A percentile compares a stretch with the other conserved stretches of the same genome.
These are phyloP conservation scores for Colletotrichum limetticola DNA, from an alignment of 2,329 filamentous ascomycete species.

Conservation along the genomic window DNA sequence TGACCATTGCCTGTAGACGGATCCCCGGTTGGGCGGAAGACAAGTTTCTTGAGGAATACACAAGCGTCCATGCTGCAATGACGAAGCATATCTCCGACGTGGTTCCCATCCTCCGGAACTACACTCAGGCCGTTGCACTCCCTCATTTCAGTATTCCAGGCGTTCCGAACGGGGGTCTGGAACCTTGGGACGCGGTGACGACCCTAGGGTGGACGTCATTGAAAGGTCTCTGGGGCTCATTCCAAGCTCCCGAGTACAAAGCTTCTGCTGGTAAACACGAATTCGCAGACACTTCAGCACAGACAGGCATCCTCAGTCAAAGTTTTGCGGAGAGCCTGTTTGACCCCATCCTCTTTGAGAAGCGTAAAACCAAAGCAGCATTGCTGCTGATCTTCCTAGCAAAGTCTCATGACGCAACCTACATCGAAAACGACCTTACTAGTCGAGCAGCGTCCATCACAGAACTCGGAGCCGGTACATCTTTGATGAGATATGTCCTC, in stretches of 20 bases:
- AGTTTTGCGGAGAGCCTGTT: not conserved
- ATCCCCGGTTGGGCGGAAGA: not conserved
- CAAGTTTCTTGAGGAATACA: slow-evolving; percentile 1
- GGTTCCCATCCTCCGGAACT: not conserved
- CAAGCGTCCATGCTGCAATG: not conserved
- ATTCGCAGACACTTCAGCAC: not conserved
- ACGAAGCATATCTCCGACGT: not conserved
- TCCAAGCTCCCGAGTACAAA: slow-evolving; percentile 3
- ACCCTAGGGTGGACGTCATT: slow-evolving; percentile 10
- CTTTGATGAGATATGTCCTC: not conserved
- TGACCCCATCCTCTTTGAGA: not conserved
- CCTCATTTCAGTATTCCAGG: not conserved
- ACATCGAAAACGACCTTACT: not conserved
- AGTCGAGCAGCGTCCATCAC: not conserved
- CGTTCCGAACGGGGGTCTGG: not conserved
- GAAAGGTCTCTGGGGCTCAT: not conserved
- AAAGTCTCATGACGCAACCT: accelerated
- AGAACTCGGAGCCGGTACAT: not conserved
- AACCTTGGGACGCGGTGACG: not conserved
- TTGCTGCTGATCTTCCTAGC: not conserved
- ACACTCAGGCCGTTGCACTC: not conserved
- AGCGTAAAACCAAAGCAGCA: not conserved
- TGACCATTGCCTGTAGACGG: not conserved
- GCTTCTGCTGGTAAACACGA: not conserved
- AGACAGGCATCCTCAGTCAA: not conserved